These are phyloP conservation scores for Pseudognaphalium luteoalbum DNA, from an alignment of 129 eudicot genomes.

Conservation along the genomic window DNA sequence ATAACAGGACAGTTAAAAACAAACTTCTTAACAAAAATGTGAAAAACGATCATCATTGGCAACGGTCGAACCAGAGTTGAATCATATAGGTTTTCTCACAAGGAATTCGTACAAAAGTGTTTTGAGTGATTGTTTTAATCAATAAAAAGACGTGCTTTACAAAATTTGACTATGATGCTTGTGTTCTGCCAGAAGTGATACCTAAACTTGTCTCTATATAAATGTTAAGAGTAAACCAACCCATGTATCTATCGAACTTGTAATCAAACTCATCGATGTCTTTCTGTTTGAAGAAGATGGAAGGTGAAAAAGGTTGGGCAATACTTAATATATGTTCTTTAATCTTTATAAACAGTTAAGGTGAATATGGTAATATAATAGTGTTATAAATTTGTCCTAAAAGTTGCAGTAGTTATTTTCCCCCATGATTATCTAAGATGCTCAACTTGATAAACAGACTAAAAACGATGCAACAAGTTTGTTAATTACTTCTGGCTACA, in stretches of 20 bases:
- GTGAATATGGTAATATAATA: background rate
- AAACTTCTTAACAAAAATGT: conserved; percentile 6
- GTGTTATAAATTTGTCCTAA: too few relatives aligned
- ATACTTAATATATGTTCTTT: background rate
- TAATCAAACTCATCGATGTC: background rate
- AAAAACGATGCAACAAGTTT: too few relatives aligned
- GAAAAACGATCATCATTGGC: background rate
- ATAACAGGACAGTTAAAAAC: conserved; percentile 18
- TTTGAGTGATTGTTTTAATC: background rate
- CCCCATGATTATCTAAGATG: too few relatives aligned
- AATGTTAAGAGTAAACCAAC: conserved; percentile 4
- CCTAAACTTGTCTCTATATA: conserved; percentile 16
- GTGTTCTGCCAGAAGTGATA: background rate
- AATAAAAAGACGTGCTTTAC: background rate
- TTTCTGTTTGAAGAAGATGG: background rate
- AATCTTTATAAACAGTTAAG: background rate
- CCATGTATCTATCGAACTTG: conserved; percentile 3
- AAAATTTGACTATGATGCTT: background rate
- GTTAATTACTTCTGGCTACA: too few relatives aligned
- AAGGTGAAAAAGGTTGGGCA: background rate
- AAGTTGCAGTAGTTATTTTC: too few relatives aligned
- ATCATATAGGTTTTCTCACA: conserved; percentile 27
- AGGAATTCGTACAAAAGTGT: conserved; percentile 15
- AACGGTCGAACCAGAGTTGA: conserved; percentile 13
- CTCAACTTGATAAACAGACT: too few relatives aligned